A percentile compares a stretch with the other conserved stretches of the same genome.
Evolutionary conservation across 2,329 filamentous ascomycete species (phyloP).

Genomic region (Clonostachys chloroleuca): DNA sequence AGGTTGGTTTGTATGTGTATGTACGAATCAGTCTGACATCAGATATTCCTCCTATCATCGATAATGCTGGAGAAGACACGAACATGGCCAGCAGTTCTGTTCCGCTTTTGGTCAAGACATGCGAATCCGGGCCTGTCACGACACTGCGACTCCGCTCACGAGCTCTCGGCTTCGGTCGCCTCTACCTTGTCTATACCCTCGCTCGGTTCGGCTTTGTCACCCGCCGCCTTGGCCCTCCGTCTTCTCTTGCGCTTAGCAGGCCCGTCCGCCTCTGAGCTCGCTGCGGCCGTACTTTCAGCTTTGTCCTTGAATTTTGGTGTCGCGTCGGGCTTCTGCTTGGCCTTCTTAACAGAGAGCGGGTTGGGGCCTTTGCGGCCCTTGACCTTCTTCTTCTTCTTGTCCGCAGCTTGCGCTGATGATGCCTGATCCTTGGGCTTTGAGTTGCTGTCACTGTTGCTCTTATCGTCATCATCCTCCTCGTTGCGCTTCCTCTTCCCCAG

Average conservation of each 20-base stretch:
- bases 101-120: too few relatives aligned
- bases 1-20: too few relatives aligned
- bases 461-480: conserved; percentile 30
- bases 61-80: too few relatives aligned
- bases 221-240: conserved; percentile 19
- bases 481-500: conserved; percentile 46
- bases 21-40: too few relatives aligned
- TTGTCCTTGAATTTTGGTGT: conserved; percentile 26
- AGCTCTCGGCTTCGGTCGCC: too few relatives aligned
- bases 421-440: background rate
- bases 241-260: conserved; percentile 21
- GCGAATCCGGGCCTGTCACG: too few relatives aligned
- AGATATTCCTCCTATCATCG: too few relatives aligned
- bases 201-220: conserved; percentile 1
- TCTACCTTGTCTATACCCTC: too few relatives aligned
- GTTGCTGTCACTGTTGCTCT: conserved; percentile 20
- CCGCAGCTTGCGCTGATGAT: conserved; percentile 7
- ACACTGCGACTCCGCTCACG: too few relatives aligned
- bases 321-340: conserved; percentile 43
- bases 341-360: conserved; percentile 66
- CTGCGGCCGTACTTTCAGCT: conserved; percentile 18
- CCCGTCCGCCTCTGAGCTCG: conserved; percentile 15
- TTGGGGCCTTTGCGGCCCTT: conserved; percentile 67
- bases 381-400: conserved; percentile 41
- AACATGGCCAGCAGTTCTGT: too few relatives aligned